phyloP scores from a whole-genome alignment of 1,139 yeast genomes.

The Saccharomyces uvarum region DNA sequence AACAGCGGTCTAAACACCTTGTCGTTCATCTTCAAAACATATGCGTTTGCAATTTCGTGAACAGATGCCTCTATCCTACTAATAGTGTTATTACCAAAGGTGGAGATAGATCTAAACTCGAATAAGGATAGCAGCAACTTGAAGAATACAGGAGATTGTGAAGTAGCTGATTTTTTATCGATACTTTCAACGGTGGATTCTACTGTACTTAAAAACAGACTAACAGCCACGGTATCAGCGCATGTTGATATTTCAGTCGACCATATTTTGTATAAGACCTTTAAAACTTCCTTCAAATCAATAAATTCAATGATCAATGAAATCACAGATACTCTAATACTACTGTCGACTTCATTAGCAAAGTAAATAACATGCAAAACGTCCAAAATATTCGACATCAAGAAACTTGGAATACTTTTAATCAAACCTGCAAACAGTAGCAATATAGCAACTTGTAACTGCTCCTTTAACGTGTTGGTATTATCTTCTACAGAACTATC shows the following conservation, averaged over 20 bases:
- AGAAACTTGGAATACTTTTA: conserved; percentile 80
- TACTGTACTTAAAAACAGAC: conserved; percentile 59
- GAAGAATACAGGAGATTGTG: conserved; percentile 63
- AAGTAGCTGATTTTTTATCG: conserved; percentile 67
- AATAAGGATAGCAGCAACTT: conserved; percentile 64
- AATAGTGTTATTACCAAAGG: conserved; percentile 64
- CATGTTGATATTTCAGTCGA: conserved; percentile 38
- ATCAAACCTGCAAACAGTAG: conserved; percentile 68
- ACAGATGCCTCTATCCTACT: conserved; percentile 74
- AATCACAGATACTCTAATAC: conserved; percentile 59
- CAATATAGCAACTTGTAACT: conserved; percentile 58
- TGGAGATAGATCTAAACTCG: conserved; percentile 52
- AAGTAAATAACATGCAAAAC: conserved; percentile 52
- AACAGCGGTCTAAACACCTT: conserved; percentile 88
- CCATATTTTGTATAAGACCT: conserved; percentile 61
- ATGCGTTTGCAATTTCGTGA: conserved; percentile 63
- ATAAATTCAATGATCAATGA: conserved; percentile 59
- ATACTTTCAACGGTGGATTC: conserved; percentile 57
- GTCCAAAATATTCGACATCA: conserved; percentile 59
- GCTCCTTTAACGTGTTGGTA: conserved; percentile 28
- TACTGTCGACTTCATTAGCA: conserved; percentile 49
- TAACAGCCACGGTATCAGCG: conserved; percentile 46
- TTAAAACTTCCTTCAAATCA: conserved; percentile 57
- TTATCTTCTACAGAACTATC: conserved; percentile 33
- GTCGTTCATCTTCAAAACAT: conserved; percentile 87